phyloP scores from a whole-genome alignment of 2,329 filamentous ascomycete genomes.

The Microcera coccophila region DNA sequence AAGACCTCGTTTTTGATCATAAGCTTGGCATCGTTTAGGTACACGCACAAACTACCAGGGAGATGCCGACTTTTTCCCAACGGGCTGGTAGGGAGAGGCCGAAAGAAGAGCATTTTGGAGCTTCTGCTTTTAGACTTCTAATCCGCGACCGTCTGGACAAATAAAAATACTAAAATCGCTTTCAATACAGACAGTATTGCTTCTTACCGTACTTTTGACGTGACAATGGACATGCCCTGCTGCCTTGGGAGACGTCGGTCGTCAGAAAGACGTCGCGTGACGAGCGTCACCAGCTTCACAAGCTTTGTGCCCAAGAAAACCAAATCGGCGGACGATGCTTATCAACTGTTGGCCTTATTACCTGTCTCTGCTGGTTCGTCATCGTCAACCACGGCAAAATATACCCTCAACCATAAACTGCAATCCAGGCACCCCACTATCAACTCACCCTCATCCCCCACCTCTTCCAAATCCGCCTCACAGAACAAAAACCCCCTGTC shows the following conservation, averaged over 20 bases:
- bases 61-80: conserved; percentile 36
- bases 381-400: conserved; percentile 54
- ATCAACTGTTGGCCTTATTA: conserved; percentile 23
- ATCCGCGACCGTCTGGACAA: conserved; percentile 55
- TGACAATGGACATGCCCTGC: too few species aligned
- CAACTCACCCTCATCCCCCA: conserved; percentile 55
- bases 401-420: conserved; percentile 62
- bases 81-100: conserved; percentile 36
- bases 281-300: too few species aligned
- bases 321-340: neutral
- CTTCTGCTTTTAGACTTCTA: conserved; percentile 54
- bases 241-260: too few species aligned
- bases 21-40: conserved; percentile 47
- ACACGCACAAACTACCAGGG: conserved; percentile 39
- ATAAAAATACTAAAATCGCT: conserved; percentile 50
- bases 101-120: conserved; percentile 47
- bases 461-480: conserved; percentile 58
- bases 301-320: too few species aligned
- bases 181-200: conserved; percentile 31
- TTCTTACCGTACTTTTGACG: too few species aligned
- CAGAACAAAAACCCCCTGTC: conserved; percentile 55
- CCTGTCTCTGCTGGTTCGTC: conserved; percentile 14
- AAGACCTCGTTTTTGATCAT: conserved; percentile 52
- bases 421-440: conserved; percentile 64
- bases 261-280: too few species aligned